These are phyloP conservation scores for Kwoniella shandongensis DNA, from an alignment of 768 basidiomycete species.

Conservation along the genomic window DNA sequence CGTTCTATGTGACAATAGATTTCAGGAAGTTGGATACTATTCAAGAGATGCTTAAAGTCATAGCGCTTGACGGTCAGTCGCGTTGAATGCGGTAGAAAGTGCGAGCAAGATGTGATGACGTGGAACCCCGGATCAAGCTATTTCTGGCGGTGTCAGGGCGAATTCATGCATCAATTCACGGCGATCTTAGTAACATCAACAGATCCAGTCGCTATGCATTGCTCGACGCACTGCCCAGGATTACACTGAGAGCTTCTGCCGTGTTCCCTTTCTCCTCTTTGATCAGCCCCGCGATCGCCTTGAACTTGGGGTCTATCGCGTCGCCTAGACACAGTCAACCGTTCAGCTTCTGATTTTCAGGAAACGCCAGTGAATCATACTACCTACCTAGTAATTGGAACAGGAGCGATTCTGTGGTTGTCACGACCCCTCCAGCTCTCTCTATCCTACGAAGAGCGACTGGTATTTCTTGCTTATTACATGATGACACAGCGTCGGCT, in stretches of 20 bases:
- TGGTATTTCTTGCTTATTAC: conserved; percentile 74
- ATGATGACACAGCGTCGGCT: conserved; percentile 80
- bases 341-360: conserved; percentile 9
- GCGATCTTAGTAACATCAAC: too few species aligned
- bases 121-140: too few species aligned
- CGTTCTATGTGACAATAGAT: too few species aligned
- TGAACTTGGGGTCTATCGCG: conserved; percentile 66
- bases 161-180: too few species aligned
- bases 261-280: conserved; percentile 76
- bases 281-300: conserved; percentile 66
- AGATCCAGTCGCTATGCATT: neutral
- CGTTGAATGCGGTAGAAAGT: too few species aligned
- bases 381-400: conserved; percentile 70
- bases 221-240: conserved; percentile 9
- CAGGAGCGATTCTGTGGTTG: conserved; percentile 75
- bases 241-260: conserved; percentile 12
- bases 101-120: too few species aligned
- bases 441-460: conserved; percentile 62
- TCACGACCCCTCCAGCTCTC: conserved; percentile 65
- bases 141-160: too few species aligned
- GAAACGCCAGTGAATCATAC: conserved; percentile 8
- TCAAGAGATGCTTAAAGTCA: too few species aligned
- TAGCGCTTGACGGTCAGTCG: too few species aligned
- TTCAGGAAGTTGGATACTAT: too few species aligned
- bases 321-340: conserved; percentile 58